These are phyloP conservation scores for Aspergillus steynii DNA, from an alignment of 495 filamentous ascomycete genomes.

Conservation along the genomic window DNA sequence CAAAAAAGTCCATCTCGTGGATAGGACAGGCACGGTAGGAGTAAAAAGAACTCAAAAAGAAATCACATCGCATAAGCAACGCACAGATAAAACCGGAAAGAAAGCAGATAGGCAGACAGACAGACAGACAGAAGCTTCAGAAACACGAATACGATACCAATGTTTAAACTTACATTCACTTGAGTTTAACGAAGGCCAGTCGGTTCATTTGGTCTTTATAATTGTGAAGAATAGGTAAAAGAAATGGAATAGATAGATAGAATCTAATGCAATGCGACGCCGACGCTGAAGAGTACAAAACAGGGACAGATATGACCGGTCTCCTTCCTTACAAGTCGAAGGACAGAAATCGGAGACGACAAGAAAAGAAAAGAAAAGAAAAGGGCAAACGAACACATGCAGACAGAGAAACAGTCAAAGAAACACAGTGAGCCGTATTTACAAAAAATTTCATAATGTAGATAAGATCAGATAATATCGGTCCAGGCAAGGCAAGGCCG, in stretches of 20 bases:
- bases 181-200: too few relatives aligned
- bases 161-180: too few relatives aligned
- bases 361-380: conserved; percentile 2
- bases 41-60: neutral
- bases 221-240: neutral
- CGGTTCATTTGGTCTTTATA: neutral
- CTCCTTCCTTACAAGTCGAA: too few relatives aligned
- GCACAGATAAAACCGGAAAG: neutral
- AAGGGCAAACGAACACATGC: conserved; percentile 7
- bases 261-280: conserved; percentile 12
- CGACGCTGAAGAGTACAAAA: conserved; percentile 9
- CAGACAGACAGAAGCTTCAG: neutral
- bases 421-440: conserved; percentile 1
- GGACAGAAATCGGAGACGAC: too few relatives aligned
- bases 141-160: too few relatives aligned
- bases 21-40: neutral
- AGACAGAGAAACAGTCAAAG: neutral
- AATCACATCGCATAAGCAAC: neutral
- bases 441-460: neutral
- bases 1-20: too few relatives aligned
- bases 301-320: neutral
- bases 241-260: neutral
- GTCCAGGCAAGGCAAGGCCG: neutral
- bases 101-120: neutral
- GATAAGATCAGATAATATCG: neutral